phyloP scores from a whole-genome alignment of 2,329 filamentous ascomycete species.

The Penicillium sp. region DNA sequence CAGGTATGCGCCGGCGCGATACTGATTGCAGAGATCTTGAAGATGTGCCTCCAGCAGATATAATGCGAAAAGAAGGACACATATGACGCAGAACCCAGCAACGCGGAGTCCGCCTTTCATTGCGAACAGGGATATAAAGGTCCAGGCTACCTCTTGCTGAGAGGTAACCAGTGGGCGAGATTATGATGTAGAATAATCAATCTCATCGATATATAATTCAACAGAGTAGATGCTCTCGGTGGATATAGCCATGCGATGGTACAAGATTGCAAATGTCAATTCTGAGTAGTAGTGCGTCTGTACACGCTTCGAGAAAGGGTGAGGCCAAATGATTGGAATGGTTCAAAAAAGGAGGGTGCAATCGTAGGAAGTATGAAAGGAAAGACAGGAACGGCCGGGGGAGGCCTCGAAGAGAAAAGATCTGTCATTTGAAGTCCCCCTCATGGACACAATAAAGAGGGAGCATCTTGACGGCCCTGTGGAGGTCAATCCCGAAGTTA shows the following conservation, averaged over 20 bases:
- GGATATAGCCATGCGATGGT: neutral
- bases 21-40: slow-evolving; percentile 35
- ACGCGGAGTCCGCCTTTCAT: slow-evolving; percentile 35
- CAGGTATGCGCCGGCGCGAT: slow-evolving; percentile 37
- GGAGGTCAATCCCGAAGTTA: neutral
- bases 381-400: neutral
- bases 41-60: slow-evolving; percentile 34
- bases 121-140: slow-evolving; percentile 7
- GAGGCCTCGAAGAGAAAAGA: neutral
- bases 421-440: neutral
- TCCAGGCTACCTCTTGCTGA: slow-evolving; percentile 1
- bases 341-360: neutral
- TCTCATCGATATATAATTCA: slow-evolving; percentile 11
- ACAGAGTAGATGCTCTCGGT: neutral
- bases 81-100: slow-evolving; percentile 20
- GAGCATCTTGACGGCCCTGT: neutral
- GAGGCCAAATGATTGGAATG: neutral
- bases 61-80: slow-evolving; percentile 27
- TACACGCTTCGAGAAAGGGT: neutral
- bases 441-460: neutral
- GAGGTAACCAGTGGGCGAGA: slow-evolving; percentile 6
- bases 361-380: neutral
- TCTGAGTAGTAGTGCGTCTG: neutral
- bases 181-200: slow-evolving; percentile 1
- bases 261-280: neutral